phyloP scores from a whole-genome alignment of 495 filamentous ascomycete genomes.

The Penicillium ochrochloron region DNA sequence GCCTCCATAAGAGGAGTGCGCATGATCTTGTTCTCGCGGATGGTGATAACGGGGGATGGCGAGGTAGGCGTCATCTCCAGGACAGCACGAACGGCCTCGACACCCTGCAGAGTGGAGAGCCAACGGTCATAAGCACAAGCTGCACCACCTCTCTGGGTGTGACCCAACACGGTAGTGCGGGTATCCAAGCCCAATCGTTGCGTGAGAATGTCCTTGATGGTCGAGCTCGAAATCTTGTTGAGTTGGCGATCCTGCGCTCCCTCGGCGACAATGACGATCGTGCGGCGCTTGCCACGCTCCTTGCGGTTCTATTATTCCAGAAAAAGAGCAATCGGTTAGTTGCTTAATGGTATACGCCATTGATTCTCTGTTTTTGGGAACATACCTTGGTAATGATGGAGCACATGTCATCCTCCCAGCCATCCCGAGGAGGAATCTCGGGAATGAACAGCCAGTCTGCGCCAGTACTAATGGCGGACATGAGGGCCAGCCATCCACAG shows the following conservation, averaged over 20 bases:
- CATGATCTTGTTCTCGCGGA: conserved; percentile 97
- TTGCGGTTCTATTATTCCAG: conserved; percentile 67
- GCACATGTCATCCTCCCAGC: conserved; percentile 93
- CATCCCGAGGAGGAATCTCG: conserved; percentile 85
- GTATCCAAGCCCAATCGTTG: conserved; percentile 84
- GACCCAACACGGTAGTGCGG: conserved; percentile 91
- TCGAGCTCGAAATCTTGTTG: conserved; percentile 77
- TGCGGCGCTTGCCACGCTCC: conserved; percentile 88
- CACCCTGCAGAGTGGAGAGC: conserved; percentile 91
- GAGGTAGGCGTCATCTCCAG: conserved; percentile 86
- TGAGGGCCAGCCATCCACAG: conserved; percentile 96
- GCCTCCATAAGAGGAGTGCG: conserved; percentile 88
- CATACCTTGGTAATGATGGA: conserved; percentile 74
- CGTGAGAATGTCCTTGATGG: conserved; percentile 86
- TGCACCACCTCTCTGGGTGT: conserved; percentile 91
- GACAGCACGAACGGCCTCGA: conserved; percentile 96
- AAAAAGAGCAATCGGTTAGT: not conserved
- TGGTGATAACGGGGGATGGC: conserved; percentile 91
- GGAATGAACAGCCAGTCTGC: conserved; percentile 98
- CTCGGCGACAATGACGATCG: conserved; percentile 97
- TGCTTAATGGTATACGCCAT: not conserved
- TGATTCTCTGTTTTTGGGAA: not conserved
- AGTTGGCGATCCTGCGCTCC: conserved; percentile 87
- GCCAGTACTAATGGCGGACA: conserved; percentile 93
- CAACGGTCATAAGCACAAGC: conserved; percentile 94